phyloP scores from a whole-genome alignment of 768 basidiomycete species.

The Trametes punicea region DNA sequence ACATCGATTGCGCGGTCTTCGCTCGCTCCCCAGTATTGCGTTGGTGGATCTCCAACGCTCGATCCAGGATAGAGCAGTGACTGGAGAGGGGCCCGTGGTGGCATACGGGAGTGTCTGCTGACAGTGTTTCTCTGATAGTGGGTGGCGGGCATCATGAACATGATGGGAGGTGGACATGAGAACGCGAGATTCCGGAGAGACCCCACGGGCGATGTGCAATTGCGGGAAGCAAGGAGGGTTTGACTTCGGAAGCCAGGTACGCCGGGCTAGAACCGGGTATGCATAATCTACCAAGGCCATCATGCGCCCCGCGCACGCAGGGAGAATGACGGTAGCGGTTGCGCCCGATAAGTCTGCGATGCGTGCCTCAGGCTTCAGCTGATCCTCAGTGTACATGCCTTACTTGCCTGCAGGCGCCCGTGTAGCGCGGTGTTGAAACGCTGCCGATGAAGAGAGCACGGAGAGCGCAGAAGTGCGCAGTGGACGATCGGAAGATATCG shows the following conservation, averaged over 20 bases:
- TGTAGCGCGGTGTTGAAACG: background rate
- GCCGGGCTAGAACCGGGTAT: slow-evolving; percentile 7
- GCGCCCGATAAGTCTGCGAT: slow-evolving; percentile 4
- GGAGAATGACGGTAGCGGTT: background rate
- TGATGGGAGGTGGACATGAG: slow-evolving; percentile 13
- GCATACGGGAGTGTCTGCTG: slow-evolving; percentile 14
- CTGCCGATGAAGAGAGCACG: background rate
- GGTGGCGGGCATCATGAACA: background rate
- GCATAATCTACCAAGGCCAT: background rate
- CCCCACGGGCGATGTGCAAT: background rate
- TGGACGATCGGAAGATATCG: slow-evolving; percentile 16
- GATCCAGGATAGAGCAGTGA: background rate
- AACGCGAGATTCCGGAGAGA: slow-evolving; percentile 2
- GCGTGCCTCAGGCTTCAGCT: background rate
- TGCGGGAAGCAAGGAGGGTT: slow-evolving; percentile 11
- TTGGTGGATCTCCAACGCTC: background rate
- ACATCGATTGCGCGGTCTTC: background rate
- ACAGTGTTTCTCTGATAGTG: background rate
- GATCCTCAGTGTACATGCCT: background rate
- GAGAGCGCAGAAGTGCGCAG: background rate
- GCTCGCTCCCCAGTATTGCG: background rate
- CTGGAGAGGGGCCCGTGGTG: slow-evolving; percentile 6
- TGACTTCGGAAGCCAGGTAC: slow-evolving; percentile 11
- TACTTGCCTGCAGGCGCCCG: background rate
- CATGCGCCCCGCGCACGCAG: slow-evolving; percentile 4